Evolutionary conservation across 148 eudicot species (phyloP).

Genomic region (Beta vulgaris): DNA sequence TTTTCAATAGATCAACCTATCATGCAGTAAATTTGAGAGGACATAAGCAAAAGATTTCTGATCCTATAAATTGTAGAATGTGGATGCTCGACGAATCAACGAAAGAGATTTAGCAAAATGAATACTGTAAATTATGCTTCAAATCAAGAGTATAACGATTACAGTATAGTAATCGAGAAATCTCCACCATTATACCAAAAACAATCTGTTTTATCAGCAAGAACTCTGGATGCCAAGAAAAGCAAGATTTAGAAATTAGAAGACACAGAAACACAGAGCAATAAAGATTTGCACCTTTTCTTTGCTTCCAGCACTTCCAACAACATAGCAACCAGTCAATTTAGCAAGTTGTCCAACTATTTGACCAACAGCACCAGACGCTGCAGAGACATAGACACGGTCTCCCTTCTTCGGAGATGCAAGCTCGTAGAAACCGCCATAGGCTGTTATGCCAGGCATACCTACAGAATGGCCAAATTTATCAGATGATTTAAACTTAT

Average conservation of each 20-base stretch:
- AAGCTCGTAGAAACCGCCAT: constrained; percentile 48
- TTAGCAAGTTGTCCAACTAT: constrained; percentile 58
- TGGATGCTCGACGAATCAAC: background rate
- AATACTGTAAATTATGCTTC: background rate
- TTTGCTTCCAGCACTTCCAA: constrained; percentile 54
- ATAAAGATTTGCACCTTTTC: constrained; percentile 38
- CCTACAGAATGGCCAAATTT: no score
- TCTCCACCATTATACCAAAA: background rate
- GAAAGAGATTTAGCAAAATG: no score
- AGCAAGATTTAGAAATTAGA: no score
- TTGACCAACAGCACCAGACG: constrained; percentile 60
- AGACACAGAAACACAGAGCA: background rate
- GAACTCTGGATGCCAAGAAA: no score
- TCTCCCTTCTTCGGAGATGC: constrained; percentile 48
- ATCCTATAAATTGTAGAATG: background rate
- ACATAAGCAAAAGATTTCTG: background rate
- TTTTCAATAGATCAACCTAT: constrained; percentile 39
- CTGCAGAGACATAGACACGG: constrained; percentile 44
- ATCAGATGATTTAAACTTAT: no score
- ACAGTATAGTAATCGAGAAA: background rate
- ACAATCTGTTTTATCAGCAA: background rate
- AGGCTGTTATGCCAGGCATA: constrained; percentile 56
- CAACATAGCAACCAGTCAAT: constrained; percentile 49
- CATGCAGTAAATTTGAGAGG: background rate
- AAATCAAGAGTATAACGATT: background rate